These are phyloP conservation scores for Talaromyces funiculosus DNA, from an alignment of 2,329 filamentous ascomycete genomes.

Conservation along the genomic window DNA sequence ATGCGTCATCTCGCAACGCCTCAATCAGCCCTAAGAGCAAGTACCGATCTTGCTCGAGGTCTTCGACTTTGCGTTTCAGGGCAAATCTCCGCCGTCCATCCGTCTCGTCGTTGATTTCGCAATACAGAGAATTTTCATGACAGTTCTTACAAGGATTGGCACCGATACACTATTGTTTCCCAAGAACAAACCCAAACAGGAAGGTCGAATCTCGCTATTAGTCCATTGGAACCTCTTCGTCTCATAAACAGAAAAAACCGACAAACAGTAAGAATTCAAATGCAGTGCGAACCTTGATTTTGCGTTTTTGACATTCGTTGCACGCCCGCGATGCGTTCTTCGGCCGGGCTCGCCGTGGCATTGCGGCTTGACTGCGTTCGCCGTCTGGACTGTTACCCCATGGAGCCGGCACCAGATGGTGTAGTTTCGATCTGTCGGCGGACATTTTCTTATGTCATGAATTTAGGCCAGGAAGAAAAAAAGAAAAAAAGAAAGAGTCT, in stretches of 20 bases:
- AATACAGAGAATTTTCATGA: slow-evolving; percentile 12
- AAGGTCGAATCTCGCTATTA: background rate
- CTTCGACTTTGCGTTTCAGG: slow-evolving; percentile 14
- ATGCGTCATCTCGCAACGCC: slow-evolving; percentile 10
- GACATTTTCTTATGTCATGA: slow-evolving; percentile 8
- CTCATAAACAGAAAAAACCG: background rate
- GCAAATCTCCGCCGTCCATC: slow-evolving; percentile 12
- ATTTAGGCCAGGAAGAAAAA: background rate
- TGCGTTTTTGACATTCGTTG: slow-evolving; percentile 14
- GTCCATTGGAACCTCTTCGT: background rate
- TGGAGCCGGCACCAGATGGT: slow-evolving; percentile 8
- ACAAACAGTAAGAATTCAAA: background rate
- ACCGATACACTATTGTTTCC: slow-evolving; percentile 9
- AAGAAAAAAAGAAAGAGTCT: too few species aligned
- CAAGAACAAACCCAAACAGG: background rate
- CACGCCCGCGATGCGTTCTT: slow-evolving; percentile 14
- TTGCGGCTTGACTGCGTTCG: slow-evolving; percentile 6
- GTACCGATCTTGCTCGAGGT: slow-evolving; percentile 12
- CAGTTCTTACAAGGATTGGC: slow-evolving; percentile 13
- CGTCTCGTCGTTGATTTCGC: slow-evolving; percentile 14
- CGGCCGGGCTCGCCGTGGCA: slow-evolving; percentile 10
- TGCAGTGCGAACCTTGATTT: slow-evolving; percentile 13
- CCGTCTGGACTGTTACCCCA: background rate
- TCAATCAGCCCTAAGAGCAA: slow-evolving; percentile 9
- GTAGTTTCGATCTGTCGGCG: slow-evolving; percentile 9